A percentile compares a stretch with the other conserved stretches of the same genome.
These are phyloP conservation scores for Thraustochytrium sp. DNA, from an alignment of 352 stramenopile genomes.

Conservation along the genomic window DNA sequence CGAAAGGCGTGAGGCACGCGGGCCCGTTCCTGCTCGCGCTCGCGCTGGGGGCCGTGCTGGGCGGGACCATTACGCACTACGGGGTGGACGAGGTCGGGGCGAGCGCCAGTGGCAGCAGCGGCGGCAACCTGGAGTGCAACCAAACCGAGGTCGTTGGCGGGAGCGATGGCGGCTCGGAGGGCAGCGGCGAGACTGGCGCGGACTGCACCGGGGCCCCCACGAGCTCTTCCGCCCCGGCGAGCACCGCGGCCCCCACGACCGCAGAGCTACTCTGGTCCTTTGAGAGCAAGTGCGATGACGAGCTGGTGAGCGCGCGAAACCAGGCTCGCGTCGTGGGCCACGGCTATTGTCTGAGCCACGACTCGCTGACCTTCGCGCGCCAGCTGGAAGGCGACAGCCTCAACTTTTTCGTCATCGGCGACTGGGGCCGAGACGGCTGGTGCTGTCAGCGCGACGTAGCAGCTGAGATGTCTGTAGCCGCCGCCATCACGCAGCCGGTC, in stretches of 20 bases:
- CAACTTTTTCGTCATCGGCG: conserved; percentile 22
- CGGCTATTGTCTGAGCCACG: not conserved
- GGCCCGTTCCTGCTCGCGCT: conserved; percentile 2
- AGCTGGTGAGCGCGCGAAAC: not conserved
- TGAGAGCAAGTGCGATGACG: not conserved
- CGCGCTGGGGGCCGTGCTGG: conserved; percentile 7
- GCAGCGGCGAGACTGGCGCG: no score
- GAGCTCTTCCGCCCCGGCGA: no score
- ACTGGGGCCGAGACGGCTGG: conserved; percentile 26
- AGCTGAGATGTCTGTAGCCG: conserved; percentile 3
- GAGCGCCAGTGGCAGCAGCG: not conserved
- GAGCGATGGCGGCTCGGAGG: no score
- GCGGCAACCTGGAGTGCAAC: no score
- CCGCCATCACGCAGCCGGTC: not conserved
- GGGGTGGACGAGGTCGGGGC: not conserved
- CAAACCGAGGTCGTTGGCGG: no score
- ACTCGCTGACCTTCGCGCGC: not conserved
- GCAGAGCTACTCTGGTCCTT: not conserved
- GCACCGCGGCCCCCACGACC: no score
- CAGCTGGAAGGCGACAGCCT: not conserved
- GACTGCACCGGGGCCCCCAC: no score
- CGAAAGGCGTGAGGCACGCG: no score
- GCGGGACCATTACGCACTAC: not conserved
- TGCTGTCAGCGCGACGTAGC: conserved; percentile 37
- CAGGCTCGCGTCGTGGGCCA: not conserved